A percentile compares a stretch with the other conserved stretches of the same genome.
These are phyloP conservation scores for Odonthalia washingtoniensis DNA, from an alignment of 31 red algal genomes.

Conservation along the genomic window DNA sequence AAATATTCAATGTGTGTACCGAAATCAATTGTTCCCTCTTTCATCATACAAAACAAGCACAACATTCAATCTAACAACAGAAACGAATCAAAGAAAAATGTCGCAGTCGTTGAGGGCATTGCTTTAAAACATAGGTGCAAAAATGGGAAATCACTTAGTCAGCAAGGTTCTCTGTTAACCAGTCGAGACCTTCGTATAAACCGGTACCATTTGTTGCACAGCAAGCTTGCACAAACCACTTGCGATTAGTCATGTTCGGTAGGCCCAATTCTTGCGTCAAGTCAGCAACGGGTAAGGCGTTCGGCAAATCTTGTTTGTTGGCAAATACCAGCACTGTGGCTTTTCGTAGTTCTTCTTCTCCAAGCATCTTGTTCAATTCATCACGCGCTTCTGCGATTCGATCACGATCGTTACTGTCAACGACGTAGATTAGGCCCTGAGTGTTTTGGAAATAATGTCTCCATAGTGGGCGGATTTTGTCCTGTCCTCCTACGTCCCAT, in stretches of 20 bases:
- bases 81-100: background rate
- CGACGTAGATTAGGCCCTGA: constrained; percentile 99
- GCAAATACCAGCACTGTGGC: constrained; percentile 97
- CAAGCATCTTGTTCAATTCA: constrained; percentile 99
- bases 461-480: constrained; percentile 98
- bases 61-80: background rate
- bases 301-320: constrained; percentile 99
- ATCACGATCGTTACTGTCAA: constrained; percentile 99
- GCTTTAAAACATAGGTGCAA: background rate
- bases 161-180: constrained; percentile 96
- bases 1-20: too few relatives aligned
- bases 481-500: constrained; percentile 99
- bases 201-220: constrained; percentile 99
- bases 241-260: constrained; percentile 88
- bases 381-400: constrained; percentile 96
- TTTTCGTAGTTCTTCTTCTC: constrained; percentile 96
- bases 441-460: constrained; percentile 99
- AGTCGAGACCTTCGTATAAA: constrained; percentile 98
- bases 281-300: constrained; percentile 87
- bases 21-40: too few relatives aligned
- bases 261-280: constrained; percentile 92
- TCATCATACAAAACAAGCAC: too few relatives aligned
- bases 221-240: constrained; percentile 98
- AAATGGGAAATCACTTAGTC: constrained; percentile 53
- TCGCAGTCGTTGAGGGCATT: too few relatives aligned